phyloP scores from a whole-genome alignment of 345 rosid genomes.

The Acer saccharum region DNA sequence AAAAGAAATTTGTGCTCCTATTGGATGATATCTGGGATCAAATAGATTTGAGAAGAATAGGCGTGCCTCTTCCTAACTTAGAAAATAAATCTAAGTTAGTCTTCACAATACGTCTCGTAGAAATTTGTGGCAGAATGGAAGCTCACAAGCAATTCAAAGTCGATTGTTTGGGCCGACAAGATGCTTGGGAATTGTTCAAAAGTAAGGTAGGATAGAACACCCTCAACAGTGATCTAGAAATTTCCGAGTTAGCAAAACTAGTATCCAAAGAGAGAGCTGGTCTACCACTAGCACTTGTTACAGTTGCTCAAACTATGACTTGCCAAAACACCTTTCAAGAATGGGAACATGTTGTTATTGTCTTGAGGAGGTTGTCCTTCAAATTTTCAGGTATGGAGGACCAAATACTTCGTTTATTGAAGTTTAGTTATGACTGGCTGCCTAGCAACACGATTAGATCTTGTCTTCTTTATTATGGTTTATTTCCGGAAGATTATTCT shows the following conservation, averaged over 20 bases:
- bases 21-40: background rate
- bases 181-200: no score
- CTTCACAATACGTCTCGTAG: background rate
- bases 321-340: background rate
- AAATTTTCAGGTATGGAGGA: background rate
- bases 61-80: background rate
- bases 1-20: background rate
- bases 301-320: background rate
- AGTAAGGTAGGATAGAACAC: no score
- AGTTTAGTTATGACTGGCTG: constrained; percentile 11
- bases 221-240: no score
- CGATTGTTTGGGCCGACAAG: no score
- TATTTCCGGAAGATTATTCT: background rate
- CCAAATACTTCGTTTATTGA: background rate
- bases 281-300: background rate
- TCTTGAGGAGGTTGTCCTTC: background rate
- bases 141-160: no score
- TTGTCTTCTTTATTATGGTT: constrained; percentile 1
- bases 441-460: background rate
- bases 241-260: no score
- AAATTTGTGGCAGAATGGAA: background rate
- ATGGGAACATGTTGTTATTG: background rate
- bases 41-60: background rate
- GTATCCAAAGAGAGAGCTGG: no score
- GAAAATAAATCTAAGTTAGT: background rate